These are phyloP conservation scores for Golubevia pallescens DNA, from an alignment of 1,284 basidiomycete genomes.

Conservation along the genomic window DNA sequence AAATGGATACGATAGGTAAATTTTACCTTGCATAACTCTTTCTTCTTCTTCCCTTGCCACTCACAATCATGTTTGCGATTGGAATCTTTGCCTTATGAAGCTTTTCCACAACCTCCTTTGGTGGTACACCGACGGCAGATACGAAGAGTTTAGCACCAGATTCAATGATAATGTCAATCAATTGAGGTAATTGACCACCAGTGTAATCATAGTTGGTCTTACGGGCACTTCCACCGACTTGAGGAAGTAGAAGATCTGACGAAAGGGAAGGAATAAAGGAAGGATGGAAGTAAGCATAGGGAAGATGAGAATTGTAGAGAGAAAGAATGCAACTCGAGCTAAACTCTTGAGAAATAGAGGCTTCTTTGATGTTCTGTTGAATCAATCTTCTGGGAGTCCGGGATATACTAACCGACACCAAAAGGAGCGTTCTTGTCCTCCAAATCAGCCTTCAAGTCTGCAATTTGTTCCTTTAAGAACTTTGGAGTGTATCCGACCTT, in stretches of 20 bases:
- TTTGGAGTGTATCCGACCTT: slow-evolving; percentile 47
- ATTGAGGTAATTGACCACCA: slow-evolving; percentile 73
- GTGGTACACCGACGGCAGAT: slow-evolving; percentile 75
- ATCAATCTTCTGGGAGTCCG: no score
- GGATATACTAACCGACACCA: slow-evolving; percentile 74
- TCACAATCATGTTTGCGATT: not conserved
- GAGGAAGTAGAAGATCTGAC: slow-evolving; percentile 75
- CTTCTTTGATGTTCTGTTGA: no score
- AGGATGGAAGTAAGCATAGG: no score
- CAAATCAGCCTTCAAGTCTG: slow-evolving; percentile 74
- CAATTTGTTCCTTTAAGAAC: slow-evolving; percentile 70
- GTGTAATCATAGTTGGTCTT: slow-evolving; percentile 73
- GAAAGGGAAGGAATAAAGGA: no score
- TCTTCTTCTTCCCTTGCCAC: no score
- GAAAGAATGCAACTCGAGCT: no score
- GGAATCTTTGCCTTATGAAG: slow-evolving; percentile 70
- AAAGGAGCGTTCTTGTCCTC: slow-evolving; percentile 77
- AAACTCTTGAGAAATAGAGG: no score
- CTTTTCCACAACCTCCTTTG: slow-evolving; percentile 76
- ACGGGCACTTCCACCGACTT: slow-evolving; percentile 78
- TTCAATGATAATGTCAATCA: slow-evolving; percentile 85
- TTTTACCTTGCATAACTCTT: no score
- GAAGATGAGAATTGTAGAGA: no score
- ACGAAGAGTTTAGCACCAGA: slow-evolving; percentile 83
- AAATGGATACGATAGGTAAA: no score